A percentile compares a stretch with the other conserved stretches of the same genome.
Conservation (phyloP, 140 eudicot species). For the Stevia rebaudiana region DNA sequence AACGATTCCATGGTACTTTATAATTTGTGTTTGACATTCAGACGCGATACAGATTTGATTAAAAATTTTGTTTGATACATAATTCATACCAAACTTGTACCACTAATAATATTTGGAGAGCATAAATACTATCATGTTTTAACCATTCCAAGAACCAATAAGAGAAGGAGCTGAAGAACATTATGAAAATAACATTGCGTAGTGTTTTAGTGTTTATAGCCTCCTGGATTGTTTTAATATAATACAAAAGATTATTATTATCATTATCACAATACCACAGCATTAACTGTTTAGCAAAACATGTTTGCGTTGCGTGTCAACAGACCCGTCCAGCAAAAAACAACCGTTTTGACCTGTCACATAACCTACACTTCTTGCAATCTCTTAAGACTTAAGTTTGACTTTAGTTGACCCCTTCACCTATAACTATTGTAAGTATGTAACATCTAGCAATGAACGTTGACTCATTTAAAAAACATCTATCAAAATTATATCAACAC, state of each 20-base stretch:
- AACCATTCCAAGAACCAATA: no score
- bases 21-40: background rate
- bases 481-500: background rate
- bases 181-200: background rate
- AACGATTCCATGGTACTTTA: background rate
- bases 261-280: background rate
- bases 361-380: background rate
- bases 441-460: background rate
- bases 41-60: background rate
- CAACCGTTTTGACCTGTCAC: background rate
- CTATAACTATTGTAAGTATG: background rate
- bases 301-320: no score
- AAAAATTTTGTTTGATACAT: background rate
- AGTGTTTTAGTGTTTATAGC: no score
- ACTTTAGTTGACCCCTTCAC: slow-evolving; percentile 2
- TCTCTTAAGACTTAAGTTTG: background rate
- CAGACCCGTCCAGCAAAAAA: background rate
- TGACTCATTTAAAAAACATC: background rate
- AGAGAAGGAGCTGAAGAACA: no score
- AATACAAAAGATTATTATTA: no score
- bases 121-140: no score
- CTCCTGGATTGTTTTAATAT: no score
- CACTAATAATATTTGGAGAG: background rate
- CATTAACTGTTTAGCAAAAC: background rate
- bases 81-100: no score